Evolutionary conservation across 306 rosid species (phyloP).

Genomic region (Dalbergia oliveri): DNA sequence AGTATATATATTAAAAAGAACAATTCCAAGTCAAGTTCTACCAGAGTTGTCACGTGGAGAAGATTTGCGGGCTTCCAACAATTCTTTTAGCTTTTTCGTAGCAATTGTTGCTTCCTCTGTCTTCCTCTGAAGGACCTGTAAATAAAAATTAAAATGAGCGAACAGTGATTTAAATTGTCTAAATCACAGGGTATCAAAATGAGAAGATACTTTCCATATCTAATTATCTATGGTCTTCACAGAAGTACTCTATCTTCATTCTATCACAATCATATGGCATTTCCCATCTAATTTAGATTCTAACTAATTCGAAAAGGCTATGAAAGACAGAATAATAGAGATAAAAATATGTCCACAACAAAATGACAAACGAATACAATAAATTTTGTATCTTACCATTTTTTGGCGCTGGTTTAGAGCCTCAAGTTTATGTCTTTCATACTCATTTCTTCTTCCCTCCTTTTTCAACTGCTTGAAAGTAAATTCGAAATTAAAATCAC

Average conservation of each 20-base stretch:
- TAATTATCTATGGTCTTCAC: slow-evolving; percentile 20
- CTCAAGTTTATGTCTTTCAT: slow-evolving; percentile 83
- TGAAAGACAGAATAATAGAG: slow-evolving; percentile 6
- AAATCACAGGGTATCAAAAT: slow-evolving; percentile 2
- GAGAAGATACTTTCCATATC: slow-evolving; percentile 10
- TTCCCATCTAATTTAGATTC: slow-evolving; percentile 16
- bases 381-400: slow-evolving; percentile 55
- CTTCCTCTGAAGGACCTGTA: slow-evolving; percentile 88
- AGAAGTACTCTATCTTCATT: slow-evolving; percentile 12
- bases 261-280: slow-evolving; percentile 20
- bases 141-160: too few relatives aligned
- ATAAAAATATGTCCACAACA: slow-evolving; percentile 22
- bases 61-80: slow-evolving; percentile 79
- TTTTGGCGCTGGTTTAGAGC: slow-evolving; percentile 82
- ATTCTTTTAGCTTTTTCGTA: slow-evolving; percentile 72
- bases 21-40: slow-evolving; percentile 33
- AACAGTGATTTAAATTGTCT: slow-evolving; percentile 1
- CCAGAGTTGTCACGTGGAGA: slow-evolving; percentile 74
- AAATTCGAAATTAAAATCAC: slow-evolving; percentile 36
- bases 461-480: slow-evolving; percentile 69
- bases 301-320: background rate
- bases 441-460: slow-evolving; percentile 86
- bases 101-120: slow-evolving; percentile 88
- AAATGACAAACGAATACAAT: slow-evolving; percentile 25
- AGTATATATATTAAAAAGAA: slow-evolving; percentile 18